Percentiles rank a stretch among this genome's conserved stretches.
These are phyloP conservation scores for Rhizopus sp. DNA, from an alignment of 371 early-diverging fungal genomes.

Conservation along the genomic window DNA sequence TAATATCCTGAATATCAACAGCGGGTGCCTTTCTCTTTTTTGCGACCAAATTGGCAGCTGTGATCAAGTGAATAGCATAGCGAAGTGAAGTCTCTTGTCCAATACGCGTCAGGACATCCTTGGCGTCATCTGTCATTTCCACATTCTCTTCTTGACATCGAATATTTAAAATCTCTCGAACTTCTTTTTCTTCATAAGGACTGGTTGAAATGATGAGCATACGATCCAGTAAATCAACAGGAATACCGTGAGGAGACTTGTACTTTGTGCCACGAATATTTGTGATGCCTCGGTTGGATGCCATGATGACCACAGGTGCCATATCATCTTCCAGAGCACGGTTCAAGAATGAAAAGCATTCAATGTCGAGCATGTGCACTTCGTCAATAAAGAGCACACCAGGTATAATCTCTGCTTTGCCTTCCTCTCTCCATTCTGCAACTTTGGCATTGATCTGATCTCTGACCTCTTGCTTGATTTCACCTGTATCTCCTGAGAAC, in stretches of 20 bases:
- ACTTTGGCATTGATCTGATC: constrained; percentile 98
- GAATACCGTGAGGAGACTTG: constrained; percentile 95
- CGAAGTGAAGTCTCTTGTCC: constrained; percentile 93
- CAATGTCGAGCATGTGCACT: constrained; percentile 99
- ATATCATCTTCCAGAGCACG: constrained; percentile 93
- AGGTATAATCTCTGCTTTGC: constrained; percentile 97
- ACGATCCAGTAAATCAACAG: constrained; percentile 96
- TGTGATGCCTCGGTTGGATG: constrained; percentile 95
- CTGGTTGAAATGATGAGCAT: constrained; percentile 90
- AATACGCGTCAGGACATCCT: constrained; percentile 87
- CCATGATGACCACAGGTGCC: constrained; percentile 98
- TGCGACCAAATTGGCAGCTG: constrained; percentile 88
- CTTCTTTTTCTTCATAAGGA: constrained; percentile 86
- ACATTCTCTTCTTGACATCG: constrained; percentile 97
- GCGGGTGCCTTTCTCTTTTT: constrained; percentile 86
- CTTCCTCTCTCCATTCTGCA: constrained; percentile 98
- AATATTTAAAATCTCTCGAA: constrained; percentile 89
- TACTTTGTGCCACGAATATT: constrained; percentile 94
- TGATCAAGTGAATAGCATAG: constrained; percentile 97
- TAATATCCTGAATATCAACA: constrained; percentile 92
- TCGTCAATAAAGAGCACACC: constrained; percentile 99
- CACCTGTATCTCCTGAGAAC: constrained; percentile 97
- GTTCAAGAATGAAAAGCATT: constrained; percentile 98
- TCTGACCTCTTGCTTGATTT: constrained; percentile 96
- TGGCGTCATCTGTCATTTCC: constrained; percentile 92